Evolutionary conservation across 345 rosid species (phyloP).

Genomic region (Lumnitzera littorea): DNA sequence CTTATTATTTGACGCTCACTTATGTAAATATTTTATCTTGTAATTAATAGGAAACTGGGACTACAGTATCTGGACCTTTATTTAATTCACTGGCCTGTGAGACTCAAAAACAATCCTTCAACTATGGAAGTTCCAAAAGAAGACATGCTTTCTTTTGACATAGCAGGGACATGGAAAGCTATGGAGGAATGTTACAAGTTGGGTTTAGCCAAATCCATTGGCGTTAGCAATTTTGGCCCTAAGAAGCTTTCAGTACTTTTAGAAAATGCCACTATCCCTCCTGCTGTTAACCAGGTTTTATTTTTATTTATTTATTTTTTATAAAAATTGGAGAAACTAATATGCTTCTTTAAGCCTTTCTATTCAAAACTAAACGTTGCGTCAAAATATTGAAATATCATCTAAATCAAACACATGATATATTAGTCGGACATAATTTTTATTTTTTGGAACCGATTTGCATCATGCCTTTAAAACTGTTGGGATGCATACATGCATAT

Average conservation of each 20-base stretch:
- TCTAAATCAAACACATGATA: not conserved
- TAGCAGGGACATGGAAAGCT: conserved; percentile 26
- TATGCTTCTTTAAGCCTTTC: not conserved
- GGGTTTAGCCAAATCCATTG: conserved; percentile 29
- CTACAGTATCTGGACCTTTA: conserved; percentile 28
- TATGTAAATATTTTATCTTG: not conserved
- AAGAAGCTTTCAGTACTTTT: conserved; percentile 29
- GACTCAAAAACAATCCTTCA: conserved; percentile 6
- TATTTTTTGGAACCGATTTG: too few species aligned
- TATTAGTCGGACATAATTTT: not conserved
- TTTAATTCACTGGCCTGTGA: conserved; percentile 21
- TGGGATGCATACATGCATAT: too few species aligned
- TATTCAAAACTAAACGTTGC: too few species aligned
- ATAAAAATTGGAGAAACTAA: not conserved
- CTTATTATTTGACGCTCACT: too few species aligned
- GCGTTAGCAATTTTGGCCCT: conserved; percentile 31
- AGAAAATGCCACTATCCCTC: conserved; percentile 19
- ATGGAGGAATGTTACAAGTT: conserved; percentile 33
- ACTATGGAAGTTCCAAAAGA: not conserved
- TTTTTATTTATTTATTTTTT: not conserved
- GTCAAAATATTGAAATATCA: not conserved
- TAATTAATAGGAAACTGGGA: conserved; percentile 17
- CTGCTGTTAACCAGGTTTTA: conserved; percentile 30
- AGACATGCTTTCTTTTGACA: conserved; percentile 15
- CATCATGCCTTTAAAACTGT: too few species aligned